Percentiles rank a stretch among this genome's conserved stretches.
Conservation (phyloP, 2,329 filamentous ascomycete species). For the Sarocladium oryzae region DNA sequence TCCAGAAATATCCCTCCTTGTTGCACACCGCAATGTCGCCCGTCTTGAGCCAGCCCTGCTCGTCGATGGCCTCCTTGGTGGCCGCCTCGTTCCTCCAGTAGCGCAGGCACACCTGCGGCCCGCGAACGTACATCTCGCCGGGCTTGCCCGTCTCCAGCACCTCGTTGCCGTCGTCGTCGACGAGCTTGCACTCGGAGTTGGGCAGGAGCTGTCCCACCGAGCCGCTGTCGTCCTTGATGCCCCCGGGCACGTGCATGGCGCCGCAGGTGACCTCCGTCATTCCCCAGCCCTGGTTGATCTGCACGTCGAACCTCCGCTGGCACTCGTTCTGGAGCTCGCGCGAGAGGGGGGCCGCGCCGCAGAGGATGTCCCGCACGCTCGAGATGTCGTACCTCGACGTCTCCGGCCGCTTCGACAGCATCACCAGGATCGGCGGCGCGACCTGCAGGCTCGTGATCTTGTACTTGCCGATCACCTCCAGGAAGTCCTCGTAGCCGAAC, state of each 20-base stretch:
- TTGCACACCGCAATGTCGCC: constrained; percentile 49
- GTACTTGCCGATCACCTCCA: constrained; percentile 42
- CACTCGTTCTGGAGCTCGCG: constrained; percentile 38
- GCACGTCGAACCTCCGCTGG: constrained; percentile 31
- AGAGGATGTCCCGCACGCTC: constrained; percentile 38
- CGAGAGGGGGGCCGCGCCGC: constrained; percentile 47
- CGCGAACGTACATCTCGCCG: constrained; percentile 48
- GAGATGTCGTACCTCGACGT: constrained; percentile 45
- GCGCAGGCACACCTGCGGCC: constrained; percentile 51
- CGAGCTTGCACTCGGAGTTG: constrained; percentile 46
- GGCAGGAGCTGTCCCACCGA: constrained; percentile 46
- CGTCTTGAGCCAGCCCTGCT: constrained; percentile 52
- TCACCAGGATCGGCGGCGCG: constrained; percentile 52
- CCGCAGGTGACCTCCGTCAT: constrained; percentile 50
- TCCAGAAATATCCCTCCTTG: constrained; percentile 38
- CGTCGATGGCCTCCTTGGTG: constrained; percentile 42
- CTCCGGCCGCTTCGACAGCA: constrained; percentile 51
- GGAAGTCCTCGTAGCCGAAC: constrained; percentile 47
- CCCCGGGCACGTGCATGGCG: constrained; percentile 35
- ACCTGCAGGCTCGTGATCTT: constrained; percentile 46
- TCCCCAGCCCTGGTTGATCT: constrained; percentile 49
- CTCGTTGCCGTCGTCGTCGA: constrained; percentile 47
- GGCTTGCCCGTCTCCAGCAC: constrained; percentile 35
- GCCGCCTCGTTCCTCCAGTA: constrained; percentile 53
- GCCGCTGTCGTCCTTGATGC: constrained; percentile 30